Conservation (phyloP, 31 red algal species). For the Porphyra umbilicalis region DNA sequence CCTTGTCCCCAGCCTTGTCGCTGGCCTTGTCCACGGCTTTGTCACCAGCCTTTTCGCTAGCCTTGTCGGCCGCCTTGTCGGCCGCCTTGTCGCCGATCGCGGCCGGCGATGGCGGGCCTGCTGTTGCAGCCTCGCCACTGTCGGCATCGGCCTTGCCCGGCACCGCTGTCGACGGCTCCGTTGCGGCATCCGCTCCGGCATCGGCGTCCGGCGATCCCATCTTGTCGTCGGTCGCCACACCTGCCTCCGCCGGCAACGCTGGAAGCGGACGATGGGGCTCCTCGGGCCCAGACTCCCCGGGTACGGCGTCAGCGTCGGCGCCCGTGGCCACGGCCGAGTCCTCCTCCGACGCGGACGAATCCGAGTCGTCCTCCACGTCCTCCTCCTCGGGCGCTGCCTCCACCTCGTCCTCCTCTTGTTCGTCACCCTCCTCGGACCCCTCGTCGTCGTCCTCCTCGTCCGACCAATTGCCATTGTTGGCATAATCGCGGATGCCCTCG, state of each 20-base stretch:
- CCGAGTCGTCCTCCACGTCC: background rate
- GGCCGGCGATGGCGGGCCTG: too few relatives aligned
- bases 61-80: background rate
- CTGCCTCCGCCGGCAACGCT: background rate
- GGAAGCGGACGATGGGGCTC: background rate
- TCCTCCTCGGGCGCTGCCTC: slow-evolving; percentile 9
- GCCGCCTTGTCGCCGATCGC: background rate
- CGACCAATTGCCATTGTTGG: background rate
- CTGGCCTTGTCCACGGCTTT: background rate
- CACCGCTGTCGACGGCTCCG: too few relatives aligned
- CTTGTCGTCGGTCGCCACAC: background rate
- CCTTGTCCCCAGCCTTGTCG: background rate
- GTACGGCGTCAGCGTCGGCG: background rate
- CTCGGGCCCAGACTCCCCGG: background rate
- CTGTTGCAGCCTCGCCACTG: too few relatives aligned
- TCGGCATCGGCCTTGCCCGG: too few relatives aligned
- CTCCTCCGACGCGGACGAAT: background rate
- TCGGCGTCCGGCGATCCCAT: too few relatives aligned
- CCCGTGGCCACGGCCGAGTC: background rate
- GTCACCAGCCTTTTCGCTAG: background rate
- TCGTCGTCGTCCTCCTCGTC: slow-evolving; percentile 35
- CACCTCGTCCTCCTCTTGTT: slow-evolving; percentile 21
- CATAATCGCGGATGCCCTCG: background rate
- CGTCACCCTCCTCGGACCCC: slow-evolving; percentile 15
- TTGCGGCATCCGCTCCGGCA: background rate